Conservation (phyloP, 352 stramenopile genomes). For the Pythium guiyangense region DNA sequence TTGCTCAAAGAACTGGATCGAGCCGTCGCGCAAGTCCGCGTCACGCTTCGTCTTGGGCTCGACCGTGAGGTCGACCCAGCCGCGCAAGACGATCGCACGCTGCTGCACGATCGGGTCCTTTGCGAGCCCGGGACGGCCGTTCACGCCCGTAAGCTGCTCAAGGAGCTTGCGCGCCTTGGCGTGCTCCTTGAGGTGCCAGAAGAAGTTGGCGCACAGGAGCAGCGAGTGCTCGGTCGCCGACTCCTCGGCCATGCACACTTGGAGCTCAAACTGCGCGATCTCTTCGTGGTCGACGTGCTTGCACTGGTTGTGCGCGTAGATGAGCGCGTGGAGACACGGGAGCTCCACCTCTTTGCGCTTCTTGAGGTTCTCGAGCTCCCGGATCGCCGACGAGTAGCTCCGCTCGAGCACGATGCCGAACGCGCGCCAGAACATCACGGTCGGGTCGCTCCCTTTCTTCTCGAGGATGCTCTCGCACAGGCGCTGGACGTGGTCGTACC, state of each 20-base stretch:
- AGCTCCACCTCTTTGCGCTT: slow-evolving; percentile 76
- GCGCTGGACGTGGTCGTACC: slow-evolving; percentile 82
- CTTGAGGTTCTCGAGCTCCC: slow-evolving; percentile 80
- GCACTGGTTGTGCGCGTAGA: slow-evolving; percentile 72
- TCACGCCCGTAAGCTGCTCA: slow-evolving; percentile 39
- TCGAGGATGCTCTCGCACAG: slow-evolving; percentile 76
- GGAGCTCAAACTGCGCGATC: slow-evolving; percentile 69
- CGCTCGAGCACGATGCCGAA: slow-evolving; percentile 78
- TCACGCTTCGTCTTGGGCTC: slow-evolving; percentile 73
- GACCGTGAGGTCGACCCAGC: slow-evolving; percentile 70
- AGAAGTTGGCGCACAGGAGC: slow-evolving; percentile 70
- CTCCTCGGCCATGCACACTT: slow-evolving; percentile 78
- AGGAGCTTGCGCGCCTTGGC: slow-evolving; percentile 67
- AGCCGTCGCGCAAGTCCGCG: slow-evolving; percentile 44
- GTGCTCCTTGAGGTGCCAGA: slow-evolving; percentile 71
- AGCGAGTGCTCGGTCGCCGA: slow-evolving; percentile 44
- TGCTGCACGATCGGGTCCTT: slow-evolving; percentile 29
- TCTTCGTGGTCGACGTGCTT: slow-evolving; percentile 79
- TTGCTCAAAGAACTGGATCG: slow-evolving; percentile 67
- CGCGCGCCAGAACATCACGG: slow-evolving; percentile 84
- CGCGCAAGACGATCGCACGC: slow-evolving; percentile 54
- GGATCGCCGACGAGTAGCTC: slow-evolving; percentile 78
- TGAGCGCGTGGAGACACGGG: slow-evolving; percentile 70
- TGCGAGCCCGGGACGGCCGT: slow-evolving; percentile 13
- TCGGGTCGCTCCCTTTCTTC: slow-evolving; percentile 76